Conservation (phyloP, 768 basidiomycete genomes). For the Harrya chromipes region DNA sequence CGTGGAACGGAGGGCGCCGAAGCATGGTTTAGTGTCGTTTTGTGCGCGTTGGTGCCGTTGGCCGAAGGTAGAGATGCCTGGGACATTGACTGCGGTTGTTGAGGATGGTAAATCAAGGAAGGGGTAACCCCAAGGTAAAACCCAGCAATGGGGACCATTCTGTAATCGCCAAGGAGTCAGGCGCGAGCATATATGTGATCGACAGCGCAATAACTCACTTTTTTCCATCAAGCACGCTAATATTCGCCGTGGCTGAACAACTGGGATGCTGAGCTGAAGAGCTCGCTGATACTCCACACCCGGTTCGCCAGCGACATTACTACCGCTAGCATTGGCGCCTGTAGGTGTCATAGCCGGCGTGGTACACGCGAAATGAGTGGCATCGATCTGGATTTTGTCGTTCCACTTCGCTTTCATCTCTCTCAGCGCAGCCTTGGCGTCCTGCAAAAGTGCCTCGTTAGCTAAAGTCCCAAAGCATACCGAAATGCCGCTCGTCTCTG, state of each 20-base stretch:
- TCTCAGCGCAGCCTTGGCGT: constrained; percentile 73
- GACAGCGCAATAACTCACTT: constrained; percentile 48
- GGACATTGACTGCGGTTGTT: constrained; percentile 75
- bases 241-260: constrained; percentile 95
- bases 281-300: constrained; percentile 95
- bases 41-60: constrained; percentile 29
- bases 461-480: constrained; percentile 94
- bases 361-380: constrained; percentile 97
- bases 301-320: constrained; percentile 52
- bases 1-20: constrained; percentile 66
- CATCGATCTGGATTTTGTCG: constrained; percentile 94
- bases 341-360: constrained; percentile 70
- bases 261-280: constrained; percentile 87
- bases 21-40: constrained; percentile 48
- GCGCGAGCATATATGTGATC: background rate
- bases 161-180: constrained; percentile 26
- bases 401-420: constrained; percentile 91
- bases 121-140: constrained; percentile 79
- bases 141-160: constrained; percentile 83
- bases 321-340: constrained; percentile 55
- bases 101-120: constrained; percentile 34
- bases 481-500: constrained; percentile 90
- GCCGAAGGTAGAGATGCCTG: constrained; percentile 53
- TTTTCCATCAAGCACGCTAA: constrained; percentile 81
- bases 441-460: constrained; percentile 71